Base-by-base conservation (phyloP, 257 asterid species). In the Coffea eugenioides region DNA sequence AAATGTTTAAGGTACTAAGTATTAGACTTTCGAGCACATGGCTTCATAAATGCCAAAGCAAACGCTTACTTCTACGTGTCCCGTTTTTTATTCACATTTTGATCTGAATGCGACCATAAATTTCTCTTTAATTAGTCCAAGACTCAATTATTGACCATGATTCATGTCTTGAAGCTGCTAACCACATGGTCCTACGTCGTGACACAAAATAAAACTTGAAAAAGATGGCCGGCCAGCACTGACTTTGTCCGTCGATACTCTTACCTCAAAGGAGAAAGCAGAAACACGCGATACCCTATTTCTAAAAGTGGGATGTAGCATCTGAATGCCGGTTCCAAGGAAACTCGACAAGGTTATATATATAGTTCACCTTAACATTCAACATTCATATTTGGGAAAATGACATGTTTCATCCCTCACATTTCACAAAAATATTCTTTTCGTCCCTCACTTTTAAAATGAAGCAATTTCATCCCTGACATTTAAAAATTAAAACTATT, bases 41-140 rank as follows among this genome's bases (percentile, higher is more conserved):
- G 78, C 67, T 52, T 45, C 82, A 52, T 80, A 14, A 78, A 80
- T 80, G 80, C 87, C 74, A 45, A 5, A 27, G 25, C 23, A 74
- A 81, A 13, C 21, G 51, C 74, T 10, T 10, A 10, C 8, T 65
- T 21, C 43, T 68, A 80, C 82, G 76, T 74, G 82, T 57, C 74
- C 78, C 34, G 12, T 54, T 79, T 69, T 54, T 79, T 69, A 45
- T 75, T 68, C 45, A 4, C 45, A 46, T 54, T 73, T 48, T 31
- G 31, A 31, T 31, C 31, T 31, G 31, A 39, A 39, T 39, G 43
- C 4, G 2, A 4, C 4, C 43, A 39, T 39, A 39, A 39, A 39
- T 39, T 1, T 39, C 43, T 39, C 43, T 39, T 4, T 2, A 39
- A 39, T 39, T 39, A 25, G 34, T n/a, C 20, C 46, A 45, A 66